Evolutionary conservation across 1,139 yeast genomes (phyloP), one percentile per base, ranked within the genome.

Genomic region (Candida anutae): DNA sequence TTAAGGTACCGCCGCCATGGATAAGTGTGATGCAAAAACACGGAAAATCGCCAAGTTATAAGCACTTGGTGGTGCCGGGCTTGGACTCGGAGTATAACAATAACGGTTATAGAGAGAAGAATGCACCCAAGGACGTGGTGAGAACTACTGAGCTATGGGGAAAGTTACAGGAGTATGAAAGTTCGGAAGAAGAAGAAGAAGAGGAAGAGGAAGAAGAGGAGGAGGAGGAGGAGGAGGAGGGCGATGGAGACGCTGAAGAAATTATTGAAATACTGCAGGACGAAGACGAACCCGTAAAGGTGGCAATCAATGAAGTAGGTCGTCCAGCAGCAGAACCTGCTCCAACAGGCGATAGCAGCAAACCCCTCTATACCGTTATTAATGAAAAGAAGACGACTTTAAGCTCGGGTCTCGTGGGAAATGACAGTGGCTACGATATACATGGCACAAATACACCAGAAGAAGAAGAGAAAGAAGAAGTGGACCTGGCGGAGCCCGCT

Each of bases 21-120:
- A 65, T 81, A 14, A 51, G 67, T 4, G 69, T 72, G 24, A 80
- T 88, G 87, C 68, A 67, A 30, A 65, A 72, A 31, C 46, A 73
- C 14, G 97, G 97, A 0, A 77, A 83, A 19, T 96, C 98, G 0
- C 95, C 95, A 0, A 68, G 88, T 11, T 90, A 87, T 50, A 76
- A 77, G 3, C 66, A 74, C 20, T 57, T 84, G 47, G 53, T 64
- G 18, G 70, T 84, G 5, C 85, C 73, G 1, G 73, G 72, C 0
- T 69, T 41, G 63, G 82, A 37, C 53, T 41, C 43, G 2, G 54
- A 53, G 21, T 65, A 65, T 37, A 42, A 49, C 6, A 65, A 65
- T 33, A 45, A 45, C 12, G 71, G 71, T 0, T 65, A 65, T 22
- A 34, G 37, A 28, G 45, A 39, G 16, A 37, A 33, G 22, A 29